These are phyloP conservation scores for Backusella circina DNA, from an alignment of 192 early-diverging fungal genomes.

Conservation along the genomic window DNA sequence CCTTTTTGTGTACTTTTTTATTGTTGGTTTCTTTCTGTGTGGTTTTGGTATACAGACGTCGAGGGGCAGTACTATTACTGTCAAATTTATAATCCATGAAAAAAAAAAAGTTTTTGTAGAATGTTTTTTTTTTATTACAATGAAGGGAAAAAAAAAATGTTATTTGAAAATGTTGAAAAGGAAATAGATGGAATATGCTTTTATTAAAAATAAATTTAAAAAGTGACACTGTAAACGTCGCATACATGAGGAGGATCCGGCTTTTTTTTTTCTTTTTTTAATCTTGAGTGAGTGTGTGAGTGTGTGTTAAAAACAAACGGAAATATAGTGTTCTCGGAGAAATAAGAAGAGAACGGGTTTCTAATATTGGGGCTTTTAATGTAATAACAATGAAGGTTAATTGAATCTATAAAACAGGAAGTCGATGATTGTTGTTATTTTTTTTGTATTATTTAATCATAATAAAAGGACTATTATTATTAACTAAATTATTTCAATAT, in stretches of 20 bases:
- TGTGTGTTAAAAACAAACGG: background rate
- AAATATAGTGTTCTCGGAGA: slow-evolving; percentile 2
- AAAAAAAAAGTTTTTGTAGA: background rate
- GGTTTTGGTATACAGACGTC: background rate
- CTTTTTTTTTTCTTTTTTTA: background rate
- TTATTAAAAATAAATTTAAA: background rate
- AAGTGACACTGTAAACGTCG: background rate
- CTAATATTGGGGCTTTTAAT: background rate
- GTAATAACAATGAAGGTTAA: background rate
- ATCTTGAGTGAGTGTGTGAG: background rate
- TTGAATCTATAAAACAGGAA: background rate
- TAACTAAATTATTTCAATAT: background rate
- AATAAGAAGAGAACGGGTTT: background rate
- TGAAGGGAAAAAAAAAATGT: background rate
- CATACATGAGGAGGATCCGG: background rate
- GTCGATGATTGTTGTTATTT: background rate
- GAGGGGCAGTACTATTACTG: background rate
- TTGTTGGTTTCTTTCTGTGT: background rate
- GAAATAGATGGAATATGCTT: background rate
- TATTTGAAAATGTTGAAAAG: background rate
- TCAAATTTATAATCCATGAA: background rate
- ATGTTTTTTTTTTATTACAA: background rate
- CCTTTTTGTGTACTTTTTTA: background rate
- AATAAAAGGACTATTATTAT: too few relatives aligned
- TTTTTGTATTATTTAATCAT: background rate